Conservation (phyloP, 2,329 filamentous ascomycete genomes). For the Talaromyces sp. region DNA sequence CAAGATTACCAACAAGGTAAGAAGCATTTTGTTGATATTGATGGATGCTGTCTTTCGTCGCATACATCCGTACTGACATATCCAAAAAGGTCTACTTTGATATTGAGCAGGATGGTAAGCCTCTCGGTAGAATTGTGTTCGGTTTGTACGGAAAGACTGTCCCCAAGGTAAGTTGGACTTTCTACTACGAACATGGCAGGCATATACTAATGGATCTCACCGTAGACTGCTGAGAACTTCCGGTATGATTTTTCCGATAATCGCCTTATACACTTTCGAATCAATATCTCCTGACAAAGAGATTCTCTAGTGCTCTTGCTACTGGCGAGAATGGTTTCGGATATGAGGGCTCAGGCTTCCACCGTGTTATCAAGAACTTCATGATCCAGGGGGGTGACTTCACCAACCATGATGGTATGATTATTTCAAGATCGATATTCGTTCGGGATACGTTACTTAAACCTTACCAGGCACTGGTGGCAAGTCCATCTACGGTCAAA, state of each 20-base stretch:
- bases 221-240: conserved; percentile 60
- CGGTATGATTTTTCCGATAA: conserved; percentile 35
- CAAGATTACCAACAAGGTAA: conserved; percentile 88
- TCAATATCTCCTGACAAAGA: neutral
- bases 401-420: conserved; percentile 53
- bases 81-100: conserved; percentile 58
- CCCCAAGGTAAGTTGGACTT: conserved; percentile 48
- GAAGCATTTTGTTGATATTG: neutral
- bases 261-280: neutral
- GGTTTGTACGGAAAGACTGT: conserved; percentile 64
- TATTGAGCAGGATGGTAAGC: conserved; percentile 58
- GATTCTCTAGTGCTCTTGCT: conserved; percentile 47
- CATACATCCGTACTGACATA: neutral
- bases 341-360: conserved; percentile 62
- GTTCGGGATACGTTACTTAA: neutral
- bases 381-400: conserved; percentile 69
- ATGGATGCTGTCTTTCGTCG: neutral
- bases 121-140: conserved; percentile 57
- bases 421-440: neutral
- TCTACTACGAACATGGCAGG: neutral
- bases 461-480: conserved; percentile 53
- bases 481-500: conserved; percentile 62
- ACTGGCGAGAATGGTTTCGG: conserved; percentile 64
- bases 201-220: neutral
- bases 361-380: conserved; percentile 65